Conservation (phyloP, 1,139 yeast genomes). For the Kurtzmaniella quercitrusa region DNA sequence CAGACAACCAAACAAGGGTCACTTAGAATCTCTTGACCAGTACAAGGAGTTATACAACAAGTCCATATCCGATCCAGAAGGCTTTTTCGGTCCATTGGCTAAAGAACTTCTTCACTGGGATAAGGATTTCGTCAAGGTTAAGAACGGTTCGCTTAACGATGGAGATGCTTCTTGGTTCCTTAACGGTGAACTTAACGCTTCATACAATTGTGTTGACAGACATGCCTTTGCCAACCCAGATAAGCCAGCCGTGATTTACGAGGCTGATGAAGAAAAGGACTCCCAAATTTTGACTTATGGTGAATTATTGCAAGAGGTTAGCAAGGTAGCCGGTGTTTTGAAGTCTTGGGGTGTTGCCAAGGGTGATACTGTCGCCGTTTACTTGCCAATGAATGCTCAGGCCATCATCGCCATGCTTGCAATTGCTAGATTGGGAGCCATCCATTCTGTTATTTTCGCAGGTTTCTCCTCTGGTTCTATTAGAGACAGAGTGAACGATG, state of each 20-base stretch:
- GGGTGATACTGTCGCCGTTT: conserved; percentile 96
- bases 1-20: conserved; percentile 61
- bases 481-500: conserved; percentile 86
- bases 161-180: conserved; percentile 94
- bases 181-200: conserved; percentile 90
- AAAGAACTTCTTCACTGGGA: conserved; percentile 81
- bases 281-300: conserved; percentile 73
- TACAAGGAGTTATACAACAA: conserved; percentile 70
- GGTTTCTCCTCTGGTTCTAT: conserved; percentile 95
- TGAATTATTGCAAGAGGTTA: conserved; percentile 82
- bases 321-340: conserved; percentile 84
- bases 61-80: conserved; percentile 78
- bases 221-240: conserved; percentile 86
- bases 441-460: conserved; percentile 95
- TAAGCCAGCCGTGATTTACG: conserved; percentile 86
- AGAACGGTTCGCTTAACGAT: conserved; percentile 63
- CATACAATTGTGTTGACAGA: conserved; percentile 95
- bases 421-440: conserved; percentile 90
- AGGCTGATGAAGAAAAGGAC: conserved; percentile 89
- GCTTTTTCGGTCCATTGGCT: conserved; percentile 81
- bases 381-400: conserved; percentile 96
- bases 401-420: conserved; percentile 94
- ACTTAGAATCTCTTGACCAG: conserved; percentile 53
- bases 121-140: conserved; percentile 70
- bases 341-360: conserved; percentile 81